A percentile compares a stretch with the other conserved stretches of the same genome.
Evolutionary conservation across 1,139 yeast genomes (phyloP).

Genomic region (Debaryomyces psychrophilus): DNA sequence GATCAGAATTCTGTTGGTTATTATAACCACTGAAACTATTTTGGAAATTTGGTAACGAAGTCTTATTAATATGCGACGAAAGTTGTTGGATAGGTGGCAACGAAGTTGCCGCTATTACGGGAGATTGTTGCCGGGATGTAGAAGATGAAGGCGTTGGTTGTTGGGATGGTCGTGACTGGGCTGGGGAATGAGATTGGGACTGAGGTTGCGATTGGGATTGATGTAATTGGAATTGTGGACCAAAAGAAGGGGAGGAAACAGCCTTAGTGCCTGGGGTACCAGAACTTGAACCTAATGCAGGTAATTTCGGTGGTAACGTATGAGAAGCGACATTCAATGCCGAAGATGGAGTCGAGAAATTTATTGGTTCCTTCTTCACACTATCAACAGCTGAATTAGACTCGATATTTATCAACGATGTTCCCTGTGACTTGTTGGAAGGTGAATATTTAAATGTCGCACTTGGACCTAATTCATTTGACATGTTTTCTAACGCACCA

Average conservation of each 20-base stretch:
- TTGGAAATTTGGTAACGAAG: slow-evolving; percentile 33
- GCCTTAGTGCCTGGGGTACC: slow-evolving; percentile 13
- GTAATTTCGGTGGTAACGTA: slow-evolving; percentile 33
- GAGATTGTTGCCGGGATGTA: slow-evolving; percentile 25
- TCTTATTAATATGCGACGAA: slow-evolving; percentile 19
- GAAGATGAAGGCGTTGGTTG: slow-evolving; percentile 16
- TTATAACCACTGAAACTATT: slow-evolving; percentile 19
- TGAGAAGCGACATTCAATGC: slow-evolving; percentile 33
- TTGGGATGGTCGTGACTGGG: slow-evolving; percentile 9
- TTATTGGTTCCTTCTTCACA: slow-evolving; percentile 20
- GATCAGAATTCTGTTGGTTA: slow-evolving; percentile 12
- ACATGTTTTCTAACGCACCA: slow-evolving; percentile 63
- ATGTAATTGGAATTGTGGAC: slow-evolving; percentile 43
- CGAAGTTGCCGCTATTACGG: slow-evolving; percentile 26
- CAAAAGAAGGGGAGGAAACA: slow-evolving; percentile 45
- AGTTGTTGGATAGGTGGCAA: slow-evolving; percentile 44
- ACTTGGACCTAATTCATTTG: slow-evolving; percentile 50
- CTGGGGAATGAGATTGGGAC: slow-evolving; percentile 10
- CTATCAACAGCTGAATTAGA: slow-evolving; percentile 10
- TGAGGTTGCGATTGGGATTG: slow-evolving; percentile 8
- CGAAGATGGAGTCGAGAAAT: slow-evolving; percentile 40
- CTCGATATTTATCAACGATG: slow-evolving; percentile 34
- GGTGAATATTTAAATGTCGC: slow-evolving; percentile 39
- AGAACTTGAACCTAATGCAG: slow-evolving; percentile 32
- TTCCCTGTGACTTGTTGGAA: slow-evolving; percentile 23